A percentile compares a stretch with the other conserved stretches of the same genome.
Evolutionary conservation across 2,329 filamentous ascomycete species (phyloP).

Genomic region (Trichoderma harzianum): DNA sequence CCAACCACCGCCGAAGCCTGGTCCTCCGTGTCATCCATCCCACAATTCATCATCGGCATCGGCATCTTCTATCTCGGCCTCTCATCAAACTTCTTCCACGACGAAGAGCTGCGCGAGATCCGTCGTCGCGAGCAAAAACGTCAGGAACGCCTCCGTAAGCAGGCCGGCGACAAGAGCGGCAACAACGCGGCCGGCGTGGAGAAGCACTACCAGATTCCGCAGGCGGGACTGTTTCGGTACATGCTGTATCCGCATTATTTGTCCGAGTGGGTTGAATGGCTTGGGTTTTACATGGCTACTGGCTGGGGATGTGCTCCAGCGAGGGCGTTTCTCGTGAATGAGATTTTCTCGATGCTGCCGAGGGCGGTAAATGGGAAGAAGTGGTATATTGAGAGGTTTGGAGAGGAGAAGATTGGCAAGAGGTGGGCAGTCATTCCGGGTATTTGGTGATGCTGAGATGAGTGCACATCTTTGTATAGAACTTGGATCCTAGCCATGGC

Average conservation of each 20-base stretch:
- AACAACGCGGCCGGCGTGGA: constrained; percentile 40
- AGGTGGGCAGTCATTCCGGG: constrained; percentile 68
- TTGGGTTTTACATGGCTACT: constrained; percentile 77
- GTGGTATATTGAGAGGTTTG: constrained; percentile 90
- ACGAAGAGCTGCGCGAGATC: constrained; percentile 86
- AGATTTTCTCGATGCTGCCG: constrained; percentile 85
- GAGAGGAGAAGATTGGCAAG: constrained; percentile 70
- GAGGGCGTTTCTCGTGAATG: constrained; percentile 78
- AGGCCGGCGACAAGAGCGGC: constrained; percentile 29
- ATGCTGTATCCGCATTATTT: constrained; percentile 91
- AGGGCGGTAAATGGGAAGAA: constrained; percentile 73
- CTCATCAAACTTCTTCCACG: constrained; percentile 79
- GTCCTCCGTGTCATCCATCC: constrained; percentile 37
- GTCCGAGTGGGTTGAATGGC: constrained; percentile 97
- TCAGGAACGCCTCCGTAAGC: constrained; percentile 41
- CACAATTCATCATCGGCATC: constrained; percentile 61
- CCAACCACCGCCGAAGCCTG: constrained; percentile 56
- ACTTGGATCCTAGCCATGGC: background rate
- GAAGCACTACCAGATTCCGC: constrained; percentile 84
- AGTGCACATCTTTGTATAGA: background rate
- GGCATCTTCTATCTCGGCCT: constrained; percentile 74
- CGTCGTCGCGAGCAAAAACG: constrained; percentile 64
- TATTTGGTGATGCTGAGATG: constrained; percentile 37
- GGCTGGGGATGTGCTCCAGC: constrained; percentile 69
- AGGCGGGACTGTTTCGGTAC: constrained; percentile 76